These are phyloP conservation scores for Melampsora larici-populina DNA, from an alignment of 1,284 basidiomycete genomes.

Conservation along the genomic window DNA sequence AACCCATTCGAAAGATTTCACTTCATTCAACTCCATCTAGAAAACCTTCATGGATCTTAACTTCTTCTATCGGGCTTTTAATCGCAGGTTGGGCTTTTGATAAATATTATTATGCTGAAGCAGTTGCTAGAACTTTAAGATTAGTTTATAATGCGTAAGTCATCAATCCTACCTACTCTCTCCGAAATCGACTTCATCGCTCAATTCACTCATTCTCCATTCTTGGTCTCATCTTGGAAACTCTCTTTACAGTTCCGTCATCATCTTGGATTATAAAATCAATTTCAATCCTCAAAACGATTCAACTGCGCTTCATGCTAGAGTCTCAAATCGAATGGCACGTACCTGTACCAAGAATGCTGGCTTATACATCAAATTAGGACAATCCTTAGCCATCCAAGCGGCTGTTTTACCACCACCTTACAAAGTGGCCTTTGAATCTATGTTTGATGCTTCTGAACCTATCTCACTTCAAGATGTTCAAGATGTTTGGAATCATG, in stretches of 20 bases:
- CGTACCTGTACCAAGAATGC: conserved; percentile 73
- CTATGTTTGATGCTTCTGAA: conserved; percentile 79
- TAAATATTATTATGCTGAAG: conserved; percentile 21
- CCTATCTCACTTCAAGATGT: conserved; percentile 71
- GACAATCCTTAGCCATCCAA: conserved; percentile 69
- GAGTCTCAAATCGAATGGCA: conserved; percentile 73
- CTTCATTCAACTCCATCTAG: neutral
- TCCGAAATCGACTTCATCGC: neutral
- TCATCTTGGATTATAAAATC: conserved; percentile 61
- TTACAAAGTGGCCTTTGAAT: conserved; percentile 74
- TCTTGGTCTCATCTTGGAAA: neutral
- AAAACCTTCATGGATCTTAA: neutral
- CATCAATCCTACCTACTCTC: neutral
- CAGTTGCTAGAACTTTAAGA: conserved; percentile 6
- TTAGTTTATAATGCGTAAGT: conserved; percentile 41
- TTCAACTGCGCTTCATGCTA: conserved; percentile 68
- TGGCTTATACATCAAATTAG: conserved; percentile 85
- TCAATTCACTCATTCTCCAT: too few species aligned
- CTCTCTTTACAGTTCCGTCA: conserved; percentile 2
- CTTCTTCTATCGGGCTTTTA: neutral
- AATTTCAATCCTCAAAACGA: conserved; percentile 68
- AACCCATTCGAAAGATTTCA: too few species aligned
- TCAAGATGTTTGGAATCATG: conserved; percentile 65
- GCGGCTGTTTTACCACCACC: conserved; percentile 74
- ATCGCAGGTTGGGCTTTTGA: conserved; percentile 16